Conservation (phyloP, 1,139 yeast genomes). For the Yamadazyma trypodendri region DNA sequence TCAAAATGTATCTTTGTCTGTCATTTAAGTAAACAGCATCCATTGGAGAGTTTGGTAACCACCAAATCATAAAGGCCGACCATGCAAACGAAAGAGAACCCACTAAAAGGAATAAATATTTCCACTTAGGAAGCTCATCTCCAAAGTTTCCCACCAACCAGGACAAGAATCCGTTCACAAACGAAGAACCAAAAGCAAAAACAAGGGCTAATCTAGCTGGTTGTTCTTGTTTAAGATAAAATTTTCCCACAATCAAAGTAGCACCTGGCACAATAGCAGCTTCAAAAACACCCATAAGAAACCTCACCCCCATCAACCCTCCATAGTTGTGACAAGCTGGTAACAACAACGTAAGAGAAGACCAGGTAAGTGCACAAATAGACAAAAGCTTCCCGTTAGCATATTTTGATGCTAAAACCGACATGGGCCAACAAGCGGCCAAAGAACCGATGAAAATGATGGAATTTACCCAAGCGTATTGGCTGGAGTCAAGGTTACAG, state of each 20-base stretch:
- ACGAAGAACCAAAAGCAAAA: constrained; percentile 30
- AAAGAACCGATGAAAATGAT: constrained; percentile 47
- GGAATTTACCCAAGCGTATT: constrained; percentile 49
- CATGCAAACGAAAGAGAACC: constrained; percentile 30
- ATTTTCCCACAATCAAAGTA: constrained; percentile 30
- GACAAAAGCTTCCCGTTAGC: constrained; percentile 31
- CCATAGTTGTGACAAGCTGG: constrained; percentile 29
- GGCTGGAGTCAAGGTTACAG: constrained; percentile 32
- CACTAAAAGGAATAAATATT: constrained; percentile 28
- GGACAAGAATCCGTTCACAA: constrained; percentile 30
- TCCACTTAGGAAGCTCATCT: constrained; percentile 28
- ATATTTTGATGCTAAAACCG: constrained; percentile 25
- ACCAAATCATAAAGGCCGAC: constrained; percentile 24
- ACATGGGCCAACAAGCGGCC: constrained; percentile 41
- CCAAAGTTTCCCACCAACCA: constrained; percentile 30
- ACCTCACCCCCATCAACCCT: constrained; percentile 32
- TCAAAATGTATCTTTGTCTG: constrained; percentile 22
- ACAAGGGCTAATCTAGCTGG: constrained; percentile 25
- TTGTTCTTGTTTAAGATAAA: constrained; percentile 26
- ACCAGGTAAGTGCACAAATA: constrained; percentile 25
- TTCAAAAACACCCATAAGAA: constrained; percentile 35
- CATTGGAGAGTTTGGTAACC: constrained; percentile 27
- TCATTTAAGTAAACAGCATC: constrained; percentile 22
- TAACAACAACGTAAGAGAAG: constrained; percentile 23
- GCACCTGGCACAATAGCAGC: constrained; percentile 42